Conservation (phyloP, 768 basidiomycete genomes). For the Paxillus involutus region DNA sequence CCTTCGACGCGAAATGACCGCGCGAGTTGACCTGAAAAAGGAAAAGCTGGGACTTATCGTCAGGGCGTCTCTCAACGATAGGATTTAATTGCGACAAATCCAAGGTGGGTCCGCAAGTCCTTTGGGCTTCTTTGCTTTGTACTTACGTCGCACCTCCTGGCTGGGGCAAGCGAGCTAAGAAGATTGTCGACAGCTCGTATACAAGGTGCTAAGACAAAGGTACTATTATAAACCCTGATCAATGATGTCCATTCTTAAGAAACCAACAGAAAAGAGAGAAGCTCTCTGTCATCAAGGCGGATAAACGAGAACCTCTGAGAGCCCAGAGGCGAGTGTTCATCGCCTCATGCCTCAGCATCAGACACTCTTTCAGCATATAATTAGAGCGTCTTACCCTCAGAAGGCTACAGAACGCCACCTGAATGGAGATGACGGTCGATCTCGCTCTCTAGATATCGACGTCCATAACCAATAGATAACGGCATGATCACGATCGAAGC, state of each 20-base stretch:
- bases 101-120: background rate
- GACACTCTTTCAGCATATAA: slow-evolving; percentile 11
- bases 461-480: slow-evolving; percentile 8
- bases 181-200: too few species aligned
- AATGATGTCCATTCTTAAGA: background rate
- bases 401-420: background rate
- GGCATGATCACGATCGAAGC: slow-evolving; percentile 13
- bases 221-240: background rate
- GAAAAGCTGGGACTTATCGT: slow-evolving; percentile 10
- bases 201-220: background rate
- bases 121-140: background rate
- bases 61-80: background rate
- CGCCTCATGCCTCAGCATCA: slow-evolving; percentile 15
- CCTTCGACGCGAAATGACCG: slow-evolving; percentile 30
- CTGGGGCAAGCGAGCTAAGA: background rate
- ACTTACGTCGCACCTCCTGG: background rate
- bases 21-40: slow-evolving; percentile 17
- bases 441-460: slow-evolving; percentile 4
- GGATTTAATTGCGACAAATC: background rate
- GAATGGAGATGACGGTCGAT: slow-evolving; percentile 20
- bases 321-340: slow-evolving; percentile 8
- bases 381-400: slow-evolving; percentile 21
- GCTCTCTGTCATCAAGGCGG: background rate
- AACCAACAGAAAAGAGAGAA: background rate
- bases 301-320: background rate